phyloP scores from a whole-genome alignment of 192 early-diverging fungal genomes.

The Lobosporangium transversale region DNA sequence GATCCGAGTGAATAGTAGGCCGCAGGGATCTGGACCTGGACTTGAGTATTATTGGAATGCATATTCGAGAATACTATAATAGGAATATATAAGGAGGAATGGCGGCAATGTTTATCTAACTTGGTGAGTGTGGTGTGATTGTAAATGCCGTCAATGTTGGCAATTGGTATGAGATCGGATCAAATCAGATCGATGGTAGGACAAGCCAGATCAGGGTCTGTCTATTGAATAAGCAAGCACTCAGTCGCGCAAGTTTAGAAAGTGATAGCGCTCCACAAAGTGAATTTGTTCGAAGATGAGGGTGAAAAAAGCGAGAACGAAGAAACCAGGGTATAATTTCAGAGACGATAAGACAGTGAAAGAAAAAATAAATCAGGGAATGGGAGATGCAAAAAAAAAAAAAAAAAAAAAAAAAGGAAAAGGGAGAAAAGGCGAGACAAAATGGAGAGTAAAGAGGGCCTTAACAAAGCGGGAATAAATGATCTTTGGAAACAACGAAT shows the following conservation, averaged over 20 bases:
- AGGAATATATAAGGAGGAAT: neutral
- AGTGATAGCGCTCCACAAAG: too few species aligned
- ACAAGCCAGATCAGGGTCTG: neutral
- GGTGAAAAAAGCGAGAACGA: neutral
- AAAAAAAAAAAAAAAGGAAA: neutral
- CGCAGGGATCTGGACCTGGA: slow-evolving; percentile 40
- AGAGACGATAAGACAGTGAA: neutral
- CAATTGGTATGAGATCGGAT: neutral
- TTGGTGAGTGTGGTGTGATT: too few species aligned
- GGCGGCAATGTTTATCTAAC: neutral
- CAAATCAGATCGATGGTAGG: slow-evolving; percentile 3
- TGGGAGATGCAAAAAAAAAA: neutral
- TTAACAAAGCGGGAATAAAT: neutral
- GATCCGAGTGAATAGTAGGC: slow-evolving; percentile 45
- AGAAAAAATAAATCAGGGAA: neutral
- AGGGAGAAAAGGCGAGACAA: neutral
- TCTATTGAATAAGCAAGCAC: neutral
- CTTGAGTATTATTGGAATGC: slow-evolving; percentile 47
- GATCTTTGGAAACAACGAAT: neutral
- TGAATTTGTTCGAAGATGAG: slow-evolving; percentile 5
- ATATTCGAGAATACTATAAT: neutral
- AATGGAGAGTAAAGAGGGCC: neutral
- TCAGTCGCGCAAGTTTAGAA: neutral
- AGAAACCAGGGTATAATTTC: neutral
- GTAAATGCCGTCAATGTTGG: too few species aligned